A percentile compares a stretch with the other conserved stretches of the same genome.
Conservation (phyloP, 305 asterid species). For the Rubia peregrina region DNA sequence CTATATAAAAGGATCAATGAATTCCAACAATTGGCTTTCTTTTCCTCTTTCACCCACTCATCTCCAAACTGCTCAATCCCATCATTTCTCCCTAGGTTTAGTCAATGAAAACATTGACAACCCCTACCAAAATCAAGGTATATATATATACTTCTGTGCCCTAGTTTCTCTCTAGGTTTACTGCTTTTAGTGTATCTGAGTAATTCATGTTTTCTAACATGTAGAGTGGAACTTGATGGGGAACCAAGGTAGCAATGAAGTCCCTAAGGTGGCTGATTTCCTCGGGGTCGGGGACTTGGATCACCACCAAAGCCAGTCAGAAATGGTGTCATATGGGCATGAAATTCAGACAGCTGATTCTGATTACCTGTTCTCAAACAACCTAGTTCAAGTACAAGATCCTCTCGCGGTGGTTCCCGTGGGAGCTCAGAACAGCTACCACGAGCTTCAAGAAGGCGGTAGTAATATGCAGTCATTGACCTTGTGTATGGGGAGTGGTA, state of each 20-base stretch:
- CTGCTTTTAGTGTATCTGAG: not conserved
- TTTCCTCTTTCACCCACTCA: slow-evolving; percentile 73
- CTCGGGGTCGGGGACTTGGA: slow-evolving; percentile 53
- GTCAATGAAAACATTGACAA: slow-evolving; percentile 47
- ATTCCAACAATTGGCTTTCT: slow-evolving; percentile 82
- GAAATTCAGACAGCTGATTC: slow-evolving; percentile 46
- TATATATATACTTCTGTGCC: not conserved
- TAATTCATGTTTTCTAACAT: not conserved
- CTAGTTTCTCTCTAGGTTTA: not conserved
- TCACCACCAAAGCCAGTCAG: slow-evolving; percentile 29
- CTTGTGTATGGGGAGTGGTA: slow-evolving; percentile 73
- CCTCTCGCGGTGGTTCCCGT: slow-evolving; percentile 26
- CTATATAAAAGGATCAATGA: slow-evolving; percentile 35
- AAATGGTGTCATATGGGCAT: slow-evolving; percentile 36
- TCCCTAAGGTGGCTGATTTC: slow-evolving; percentile 75
- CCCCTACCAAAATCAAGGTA: slow-evolving; percentile 66
- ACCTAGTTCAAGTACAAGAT: slow-evolving; percentile 36
- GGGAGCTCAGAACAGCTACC: slow-evolving; percentile 23
- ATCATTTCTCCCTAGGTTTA: slow-evolving; percentile 63
- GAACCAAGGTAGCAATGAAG: slow-evolving; percentile 43
- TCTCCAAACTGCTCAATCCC: slow-evolving; percentile 45
- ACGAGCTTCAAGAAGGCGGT: slow-evolving; percentile 44
- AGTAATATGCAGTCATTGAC: slow-evolving; percentile 63
- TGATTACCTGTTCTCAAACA: slow-evolving; percentile 41
- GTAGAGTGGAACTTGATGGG: slow-evolving; percentile 61